Percentiles rank a stretch among this genome's conserved stretches.
Conservation (phyloP, 306 rosid species). For the Cicer pinnatifidum region DNA sequence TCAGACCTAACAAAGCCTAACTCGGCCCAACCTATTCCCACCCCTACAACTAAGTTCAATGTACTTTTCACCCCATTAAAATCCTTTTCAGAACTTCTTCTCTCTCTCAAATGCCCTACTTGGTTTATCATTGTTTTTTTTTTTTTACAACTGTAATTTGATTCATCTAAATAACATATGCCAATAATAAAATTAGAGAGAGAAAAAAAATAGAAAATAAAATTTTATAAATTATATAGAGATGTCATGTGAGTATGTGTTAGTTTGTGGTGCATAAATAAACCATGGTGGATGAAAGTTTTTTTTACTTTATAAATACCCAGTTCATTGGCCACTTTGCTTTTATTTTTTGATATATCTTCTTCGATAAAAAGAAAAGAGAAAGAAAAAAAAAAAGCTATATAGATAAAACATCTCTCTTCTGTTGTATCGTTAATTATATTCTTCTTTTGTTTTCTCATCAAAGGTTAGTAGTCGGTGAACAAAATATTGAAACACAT, state of each 20-base stretch:
- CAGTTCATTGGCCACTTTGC: slow-evolving; percentile 54
- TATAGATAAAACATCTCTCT: slow-evolving; percentile 52
- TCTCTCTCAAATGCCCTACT: too few relatives aligned
- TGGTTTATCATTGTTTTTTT: too few relatives aligned
- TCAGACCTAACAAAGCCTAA: too few relatives aligned
- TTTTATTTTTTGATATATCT: slow-evolving; percentile 64
- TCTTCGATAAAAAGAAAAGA: slow-evolving; percentile 48
- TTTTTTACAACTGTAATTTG: too few relatives aligned
- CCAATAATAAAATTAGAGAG: too few relatives aligned
- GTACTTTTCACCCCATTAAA: too few relatives aligned
- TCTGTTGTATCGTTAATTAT: slow-evolving; percentile 54
- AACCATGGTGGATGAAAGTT: slow-evolving; percentile 54
- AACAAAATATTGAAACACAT: slow-evolving; percentile 59
- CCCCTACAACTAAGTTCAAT: too few relatives aligned
- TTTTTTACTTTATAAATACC: slow-evolving; percentile 70
- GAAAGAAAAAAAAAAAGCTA: slow-evolving; percentile 49
- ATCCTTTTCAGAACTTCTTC: too few relatives aligned
- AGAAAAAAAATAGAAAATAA: not conserved
- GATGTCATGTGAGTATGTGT: slow-evolving; percentile 41
- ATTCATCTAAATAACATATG: too few relatives aligned
- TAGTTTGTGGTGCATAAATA: slow-evolving; percentile 57
- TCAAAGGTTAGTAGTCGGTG: slow-evolving; percentile 54
- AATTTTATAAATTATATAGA: slow-evolving; percentile 38
- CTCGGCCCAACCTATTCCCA: too few relatives aligned
- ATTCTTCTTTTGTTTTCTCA: slow-evolving; percentile 58